Conservation (phyloP, 1,284 basidiomycete species). For the Papiliotrema terrestris region DNA sequence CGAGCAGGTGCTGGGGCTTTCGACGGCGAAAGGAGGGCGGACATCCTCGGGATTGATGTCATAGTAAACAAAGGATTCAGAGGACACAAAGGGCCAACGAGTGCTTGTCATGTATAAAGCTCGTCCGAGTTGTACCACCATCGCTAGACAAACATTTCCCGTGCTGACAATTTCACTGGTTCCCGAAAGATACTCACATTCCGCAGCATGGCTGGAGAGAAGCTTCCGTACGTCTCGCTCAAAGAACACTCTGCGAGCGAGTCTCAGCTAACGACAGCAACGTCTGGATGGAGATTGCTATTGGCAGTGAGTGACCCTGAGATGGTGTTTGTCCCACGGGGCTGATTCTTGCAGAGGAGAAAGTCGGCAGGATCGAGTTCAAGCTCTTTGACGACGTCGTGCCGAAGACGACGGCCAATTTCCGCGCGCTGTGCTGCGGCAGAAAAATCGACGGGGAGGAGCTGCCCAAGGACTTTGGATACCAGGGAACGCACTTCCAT, state of each 20-base stretch:
- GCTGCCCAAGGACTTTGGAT: slow-evolving; percentile 56
- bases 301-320: slow-evolving; percentile 23
- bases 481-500: slow-evolving; percentile 65
- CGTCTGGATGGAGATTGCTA: slow-evolving; percentile 33
- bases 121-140: no score
- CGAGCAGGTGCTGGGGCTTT: neutral
- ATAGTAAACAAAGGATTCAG: neutral
- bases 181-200: no score
- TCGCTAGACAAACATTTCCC: no score
- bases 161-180: no score
- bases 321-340: neutral
- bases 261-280: slow-evolving; percentile 12
- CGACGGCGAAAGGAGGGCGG: neutral
- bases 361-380: slow-evolving; percentile 47
- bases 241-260: neutral
- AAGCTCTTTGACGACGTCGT: slow-evolving; percentile 49
- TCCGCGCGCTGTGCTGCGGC: slow-evolving; percentile 58
- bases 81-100: neutral
- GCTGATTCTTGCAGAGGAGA: slow-evolving; percentile 13
- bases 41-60: neutral
- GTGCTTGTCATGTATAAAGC: neutral
- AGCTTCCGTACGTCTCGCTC: slow-evolving; percentile 7
- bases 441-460: slow-evolving; percentile 44
- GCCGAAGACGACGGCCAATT: slow-evolving; percentile 53
- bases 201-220: neutral